These are phyloP conservation scores for Myxozyma mucilagina DNA, from an alignment of 805 yeast genomes.

Conservation along the genomic window DNA sequence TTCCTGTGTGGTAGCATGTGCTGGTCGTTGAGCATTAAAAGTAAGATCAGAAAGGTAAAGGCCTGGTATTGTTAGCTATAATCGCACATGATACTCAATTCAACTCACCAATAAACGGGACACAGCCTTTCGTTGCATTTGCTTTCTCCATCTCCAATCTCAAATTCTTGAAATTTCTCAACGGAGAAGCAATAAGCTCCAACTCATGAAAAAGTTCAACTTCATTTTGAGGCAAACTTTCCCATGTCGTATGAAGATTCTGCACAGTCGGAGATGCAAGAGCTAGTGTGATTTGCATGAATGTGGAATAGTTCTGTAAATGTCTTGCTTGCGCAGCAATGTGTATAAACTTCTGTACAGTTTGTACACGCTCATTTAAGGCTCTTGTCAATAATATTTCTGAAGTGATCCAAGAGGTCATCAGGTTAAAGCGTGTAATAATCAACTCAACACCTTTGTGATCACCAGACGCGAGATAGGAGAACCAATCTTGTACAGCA, in stretches of 20 bases:
- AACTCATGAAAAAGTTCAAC: conserved; percentile 63
- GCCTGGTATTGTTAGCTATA: conserved; percentile 38
- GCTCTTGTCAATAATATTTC: conserved; percentile 74
- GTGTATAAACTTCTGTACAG: conserved; percentile 84
- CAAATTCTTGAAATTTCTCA: conserved; percentile 67
- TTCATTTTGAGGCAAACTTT: conserved; percentile 69
- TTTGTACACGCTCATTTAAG: conserved; percentile 58
- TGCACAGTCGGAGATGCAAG: conserved; percentile 65
- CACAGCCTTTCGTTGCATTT: conserved; percentile 68
- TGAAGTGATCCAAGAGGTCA: conserved; percentile 89
- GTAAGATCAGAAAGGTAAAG: conserved; percentile 80
- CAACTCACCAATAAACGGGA: conserved; percentile 70
- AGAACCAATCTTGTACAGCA: conserved; percentile 82
- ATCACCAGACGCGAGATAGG: conserved; percentile 58
- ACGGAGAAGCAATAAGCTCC: conserved; percentile 71
- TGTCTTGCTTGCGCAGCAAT: conserved; percentile 72
- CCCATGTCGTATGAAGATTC: conserved; percentile 71
- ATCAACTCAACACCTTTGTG: conserved; percentile 78
- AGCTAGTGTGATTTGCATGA: conserved; percentile 85
- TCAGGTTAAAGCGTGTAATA: conserved; percentile 77
- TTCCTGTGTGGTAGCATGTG: conserved; percentile 42
- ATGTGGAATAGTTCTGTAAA: conserved; percentile 79
- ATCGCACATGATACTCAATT: neutral
- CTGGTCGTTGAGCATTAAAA: conserved; percentile 66
- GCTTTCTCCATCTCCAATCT: conserved; percentile 63